Percentiles rank a stretch among this genome's conserved stretches.
Conservation (phyloP, 345 rosid genomes). For the Eucalyptus curtisii region DNA sequence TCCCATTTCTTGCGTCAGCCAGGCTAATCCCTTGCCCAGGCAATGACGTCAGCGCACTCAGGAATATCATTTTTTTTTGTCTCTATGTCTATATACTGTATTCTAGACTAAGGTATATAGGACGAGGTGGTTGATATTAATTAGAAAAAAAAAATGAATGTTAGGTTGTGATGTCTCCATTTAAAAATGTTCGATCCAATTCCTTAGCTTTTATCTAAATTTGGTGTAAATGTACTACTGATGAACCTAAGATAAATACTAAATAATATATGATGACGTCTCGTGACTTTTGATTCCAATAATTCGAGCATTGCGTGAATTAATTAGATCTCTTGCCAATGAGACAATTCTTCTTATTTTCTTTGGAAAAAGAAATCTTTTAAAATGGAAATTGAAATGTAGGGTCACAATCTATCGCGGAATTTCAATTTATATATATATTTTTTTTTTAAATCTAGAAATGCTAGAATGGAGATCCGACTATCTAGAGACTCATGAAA, state of each 20-base stretch:
- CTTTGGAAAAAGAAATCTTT: background rate
- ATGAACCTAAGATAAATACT: background rate
- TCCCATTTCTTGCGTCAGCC: background rate
- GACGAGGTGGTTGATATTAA: background rate
- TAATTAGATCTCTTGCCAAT: background rate
- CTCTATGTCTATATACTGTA: background rate
- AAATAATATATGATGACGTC: background rate
- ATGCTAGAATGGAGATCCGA: accelerated
- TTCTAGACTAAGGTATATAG: background rate
- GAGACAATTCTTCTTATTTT: background rate
- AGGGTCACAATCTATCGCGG: background rate
- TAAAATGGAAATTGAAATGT: background rate
- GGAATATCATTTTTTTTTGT: background rate
- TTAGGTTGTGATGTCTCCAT: background rate
- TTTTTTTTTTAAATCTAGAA: background rate
- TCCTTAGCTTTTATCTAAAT: background rate
- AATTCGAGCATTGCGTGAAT: background rate
- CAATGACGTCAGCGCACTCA: background rate
- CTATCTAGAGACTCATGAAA: accelerated
- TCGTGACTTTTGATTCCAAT: background rate
- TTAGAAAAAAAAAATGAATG: background rate
- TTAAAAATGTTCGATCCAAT: background rate
- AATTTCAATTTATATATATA: accelerated
- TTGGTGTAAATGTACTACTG: background rate
- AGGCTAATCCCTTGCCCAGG: background rate